A percentile compares a stretch with the other conserved stretches of the same genome.
Conservation (phyloP, 2,329 filamentous ascomycete genomes). For the Volutella citrinella region DNA sequence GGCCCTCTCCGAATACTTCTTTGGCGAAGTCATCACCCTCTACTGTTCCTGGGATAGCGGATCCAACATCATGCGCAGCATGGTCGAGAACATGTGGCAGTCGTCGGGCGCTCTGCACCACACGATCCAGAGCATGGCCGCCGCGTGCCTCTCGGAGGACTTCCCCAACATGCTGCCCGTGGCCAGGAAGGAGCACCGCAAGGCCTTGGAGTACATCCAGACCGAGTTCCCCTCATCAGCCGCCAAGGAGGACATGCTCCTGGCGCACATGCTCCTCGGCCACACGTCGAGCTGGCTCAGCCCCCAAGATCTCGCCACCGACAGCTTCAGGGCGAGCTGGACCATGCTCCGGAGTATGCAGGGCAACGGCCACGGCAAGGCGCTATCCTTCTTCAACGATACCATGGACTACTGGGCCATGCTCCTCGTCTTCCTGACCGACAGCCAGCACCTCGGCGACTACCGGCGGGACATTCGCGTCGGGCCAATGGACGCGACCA, state of each 20-base stretch:
- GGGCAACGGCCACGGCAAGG: neutral
- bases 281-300: constrained; percentile 19
- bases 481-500: neutral
- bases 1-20: constrained; percentile 17
- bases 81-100: constrained; percentile 18
- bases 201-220: constrained; percentile 10
- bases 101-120: constrained; percentile 16
- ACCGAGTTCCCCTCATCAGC: neutral
- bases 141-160: constrained; percentile 17
- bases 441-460: constrained; percentile 13
- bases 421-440: constrained; percentile 18
- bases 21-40: constrained; percentile 18
- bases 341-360: constrained; percentile 4
- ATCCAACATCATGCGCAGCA: constrained; percentile 18
- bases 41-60: constrained; percentile 21
- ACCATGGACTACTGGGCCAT: constrained; percentile 23
- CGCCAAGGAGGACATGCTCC: constrained; percentile 4
- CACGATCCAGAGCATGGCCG: constrained; percentile 22
- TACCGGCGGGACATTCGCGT: neutral
- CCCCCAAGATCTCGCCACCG: constrained; percentile 16
- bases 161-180: constrained; percentile 13
- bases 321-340: constrained; percentile 12
- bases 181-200: constrained; percentile 9
- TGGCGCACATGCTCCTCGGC: constrained; percentile 15
- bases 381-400: constrained; percentile 14